phyloP scores from a whole-genome alignment of 139 green algal species.

The Picochlorum costavermella region DNA sequence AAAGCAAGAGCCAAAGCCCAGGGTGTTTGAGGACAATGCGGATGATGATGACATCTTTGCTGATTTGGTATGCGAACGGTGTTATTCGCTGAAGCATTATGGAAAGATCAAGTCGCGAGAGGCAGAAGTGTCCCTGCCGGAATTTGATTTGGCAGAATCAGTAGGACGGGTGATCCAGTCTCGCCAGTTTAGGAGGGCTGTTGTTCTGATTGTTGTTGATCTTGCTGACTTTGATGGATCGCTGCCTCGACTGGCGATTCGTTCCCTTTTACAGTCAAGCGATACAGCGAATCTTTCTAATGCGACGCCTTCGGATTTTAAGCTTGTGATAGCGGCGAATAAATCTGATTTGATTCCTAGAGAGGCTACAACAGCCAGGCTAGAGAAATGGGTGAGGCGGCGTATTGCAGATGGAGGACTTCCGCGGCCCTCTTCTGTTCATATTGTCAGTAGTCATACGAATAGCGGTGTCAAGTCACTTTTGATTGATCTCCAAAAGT shows the following conservation, averaged over 20 bases:
- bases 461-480: slow-evolving; percentile 41
- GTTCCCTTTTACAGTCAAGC: slow-evolving; percentile 17
- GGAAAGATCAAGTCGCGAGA: slow-evolving; percentile 52
- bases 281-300: background rate
- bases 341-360: slow-evolving; percentile 87
- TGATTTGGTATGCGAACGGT: slow-evolving; percentile 76
- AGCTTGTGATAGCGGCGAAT: slow-evolving; percentile 82
- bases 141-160: slow-evolving; percentile 71
- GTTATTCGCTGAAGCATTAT: slow-evolving; percentile 76
- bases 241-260: slow-evolving; percentile 61
- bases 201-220: slow-evolving; percentile 82
- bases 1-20: background rate
- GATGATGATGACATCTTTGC: slow-evolving; percentile 11
- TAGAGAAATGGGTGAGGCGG: slow-evolving; percentile 51
- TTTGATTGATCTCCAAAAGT: slow-evolving; percentile 37
- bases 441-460: slow-evolving; percentile 50
- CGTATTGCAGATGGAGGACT: slow-evolving; percentile 43
- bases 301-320: slow-evolving; percentile 16
- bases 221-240: slow-evolving; percentile 75
- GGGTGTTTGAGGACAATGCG: slow-evolving; percentile 3
- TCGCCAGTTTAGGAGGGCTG: slow-evolving; percentile 62
- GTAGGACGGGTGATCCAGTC: slow-evolving; percentile 68
- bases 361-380: background rate
- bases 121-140: slow-evolving; percentile 57
- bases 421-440: slow-evolving; percentile 40